Conservation (phyloP, 2,329 filamentous ascomycete genomes). For the Xylaria hypoxylon region DNA sequence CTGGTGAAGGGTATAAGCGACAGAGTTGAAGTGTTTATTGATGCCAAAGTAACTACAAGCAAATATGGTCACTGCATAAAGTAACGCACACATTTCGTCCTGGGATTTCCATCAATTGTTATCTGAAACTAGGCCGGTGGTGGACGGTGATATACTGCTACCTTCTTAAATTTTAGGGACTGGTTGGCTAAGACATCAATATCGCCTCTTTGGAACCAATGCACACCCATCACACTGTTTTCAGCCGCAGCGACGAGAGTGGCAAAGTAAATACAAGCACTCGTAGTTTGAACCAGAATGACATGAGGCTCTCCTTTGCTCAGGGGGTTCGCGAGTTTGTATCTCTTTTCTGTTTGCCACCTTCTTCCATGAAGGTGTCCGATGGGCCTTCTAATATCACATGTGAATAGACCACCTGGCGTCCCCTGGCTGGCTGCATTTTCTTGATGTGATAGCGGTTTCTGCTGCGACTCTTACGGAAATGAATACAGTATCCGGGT, state of each 20-base stretch:
- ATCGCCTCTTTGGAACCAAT: conserved; percentile 12
- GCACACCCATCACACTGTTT: conserved; percentile 1
- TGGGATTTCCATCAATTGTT: too few relatives aligned
- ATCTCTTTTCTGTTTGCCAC: not conserved
- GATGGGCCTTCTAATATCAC: not conserved
- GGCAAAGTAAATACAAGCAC: not conserved
- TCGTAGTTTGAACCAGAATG: not conserved
- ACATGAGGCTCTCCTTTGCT: not conserved
- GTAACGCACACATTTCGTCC: too few relatives aligned
- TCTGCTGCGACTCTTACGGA: not conserved
- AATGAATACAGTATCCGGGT: not conserved
- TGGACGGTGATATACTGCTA: not conserved
- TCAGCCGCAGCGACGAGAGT: not conserved
- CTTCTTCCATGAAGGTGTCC: not conserved
- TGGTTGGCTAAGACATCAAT: conserved; percentile 2
- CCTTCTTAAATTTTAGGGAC: not conserved
- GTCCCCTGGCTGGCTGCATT: not conserved
- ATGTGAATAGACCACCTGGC: conserved; percentile 4
- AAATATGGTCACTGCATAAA: too few relatives aligned
- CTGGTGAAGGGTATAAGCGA: not conserved
- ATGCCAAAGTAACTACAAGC: too few relatives aligned
- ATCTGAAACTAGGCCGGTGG: not conserved
- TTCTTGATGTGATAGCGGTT: not conserved
- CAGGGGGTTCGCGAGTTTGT: too few relatives aligned
- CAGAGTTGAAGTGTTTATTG: not conserved